Percentiles rank a stretch among this genome's conserved stretches.
Conservation (phyloP, 208 protist species). For the Borovskyia barvae region DNA sequence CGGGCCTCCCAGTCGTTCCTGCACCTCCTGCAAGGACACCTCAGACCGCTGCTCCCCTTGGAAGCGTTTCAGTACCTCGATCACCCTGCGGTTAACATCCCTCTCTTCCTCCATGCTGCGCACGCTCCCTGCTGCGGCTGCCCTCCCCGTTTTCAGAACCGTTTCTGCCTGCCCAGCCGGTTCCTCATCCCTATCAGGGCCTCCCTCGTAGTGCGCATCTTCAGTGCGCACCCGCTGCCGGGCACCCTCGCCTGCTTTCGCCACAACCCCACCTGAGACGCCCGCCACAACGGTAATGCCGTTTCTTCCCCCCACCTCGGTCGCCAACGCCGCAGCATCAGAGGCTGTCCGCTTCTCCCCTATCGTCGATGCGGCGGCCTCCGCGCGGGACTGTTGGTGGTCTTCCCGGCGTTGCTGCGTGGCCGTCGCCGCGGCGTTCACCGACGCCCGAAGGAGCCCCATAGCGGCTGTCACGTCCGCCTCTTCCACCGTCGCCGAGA, state of each 20-base stretch:
- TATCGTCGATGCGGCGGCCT: constrained; percentile 8
- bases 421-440: constrained; percentile 78
- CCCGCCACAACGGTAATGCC: too few species aligned
- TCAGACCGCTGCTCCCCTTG: constrained; percentile 63
- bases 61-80: constrained; percentile 50
- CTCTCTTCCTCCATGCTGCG: constrained; percentile 1
- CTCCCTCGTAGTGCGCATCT: too few species aligned
- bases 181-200: too few species aligned
- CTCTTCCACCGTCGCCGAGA: constrained; percentile 80
- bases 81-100: constrained; percentile 32
- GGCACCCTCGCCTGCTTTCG: too few species aligned
- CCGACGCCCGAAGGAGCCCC: constrained; percentile 72
- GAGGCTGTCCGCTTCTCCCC: constrained; percentile 23
- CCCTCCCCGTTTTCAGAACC: too few species aligned
- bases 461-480: constrained; percentile 88
- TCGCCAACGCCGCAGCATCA: constrained; percentile 1
- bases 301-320: background rate
- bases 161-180: too few species aligned
- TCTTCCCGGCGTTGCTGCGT: constrained; percentile 66
- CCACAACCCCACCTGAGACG: too few species aligned
- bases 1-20: constrained; percentile 32
- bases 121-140: background rate
- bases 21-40: constrained; percentile 53
- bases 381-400: constrained; percentile 42
- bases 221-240: too few species aligned